Base-by-base conservation (phyloP, 1,284 basidiomycete genomes). In the Malassezia psittaci region DNA sequence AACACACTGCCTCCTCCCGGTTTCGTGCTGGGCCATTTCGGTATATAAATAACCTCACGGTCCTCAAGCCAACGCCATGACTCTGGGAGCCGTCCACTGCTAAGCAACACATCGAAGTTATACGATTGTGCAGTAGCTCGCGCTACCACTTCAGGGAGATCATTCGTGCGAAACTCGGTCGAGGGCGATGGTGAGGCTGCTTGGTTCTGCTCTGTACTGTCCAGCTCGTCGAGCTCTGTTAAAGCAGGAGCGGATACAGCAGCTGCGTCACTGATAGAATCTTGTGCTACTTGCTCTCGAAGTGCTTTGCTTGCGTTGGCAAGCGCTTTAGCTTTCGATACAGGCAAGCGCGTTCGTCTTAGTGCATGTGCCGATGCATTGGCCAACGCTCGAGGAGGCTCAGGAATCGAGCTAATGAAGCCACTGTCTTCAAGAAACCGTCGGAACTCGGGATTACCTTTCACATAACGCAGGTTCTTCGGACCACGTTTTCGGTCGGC, bases 1-100 rank as follows among this genome's bases (percentile, higher is more conserved):
- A 74, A 71, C 29, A 66, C 66, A 34, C 72, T 68, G 10, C 70
- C 69, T 13, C 54, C 51, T 3, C 54, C 54, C 0, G 71, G 69
- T 8, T 38, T n/a, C 11, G 38, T 21, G 1, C 46, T 32, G 0
- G 68, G 69, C 71, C 69, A 71, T 9, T 58, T 51, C 2, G 69
- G 69, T 5, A 74, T 54, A 49, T 74, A 64, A 13, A 74, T 67
- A 24, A 70, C 69, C 44, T 72, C 67, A 44, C 64, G 63, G 36
- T 72, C 69, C 40, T 70, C 68, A 13, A 74, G 58, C 46, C 69
- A 60, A 40, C 57, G 60, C 52, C 65, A 68, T 16, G 60, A 59
- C 8, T 47, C 33, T 0, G 69, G 69, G 29, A 72, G 57, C 0
- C 65, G 48, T 5, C 63, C 64, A 10, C 59, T 63, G 29, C 53